These are phyloP conservation scores for Balansia obtecta DNA, from an alignment of 2,329 filamentous ascomycete genomes.

Conservation along the genomic window DNA sequence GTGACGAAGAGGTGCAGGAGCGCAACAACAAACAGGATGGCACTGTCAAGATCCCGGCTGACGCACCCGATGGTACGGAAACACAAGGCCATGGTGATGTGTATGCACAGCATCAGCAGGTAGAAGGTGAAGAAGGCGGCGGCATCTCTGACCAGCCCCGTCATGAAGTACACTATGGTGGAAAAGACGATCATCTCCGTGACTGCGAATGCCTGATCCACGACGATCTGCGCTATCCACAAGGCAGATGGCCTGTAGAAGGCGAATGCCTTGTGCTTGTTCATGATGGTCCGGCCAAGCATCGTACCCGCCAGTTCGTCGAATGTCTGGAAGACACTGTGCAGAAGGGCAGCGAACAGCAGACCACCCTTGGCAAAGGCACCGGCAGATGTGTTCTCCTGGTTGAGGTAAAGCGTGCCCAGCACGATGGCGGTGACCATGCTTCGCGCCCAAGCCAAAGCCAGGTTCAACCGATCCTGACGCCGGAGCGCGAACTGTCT, in stretches of 20 bases:
- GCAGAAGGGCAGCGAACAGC: slow-evolving; percentile 66
- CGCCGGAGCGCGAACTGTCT: slow-evolving; percentile 77
- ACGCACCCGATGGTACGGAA: slow-evolving; percentile 64
- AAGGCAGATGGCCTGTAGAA: slow-evolving; percentile 74
- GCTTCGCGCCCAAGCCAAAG: slow-evolving; percentile 54
- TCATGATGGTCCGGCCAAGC: slow-evolving; percentile 63
- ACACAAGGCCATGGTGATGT: slow-evolving; percentile 63
- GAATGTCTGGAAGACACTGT: slow-evolving; percentile 82
- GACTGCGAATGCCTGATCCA: slow-evolving; percentile 62
- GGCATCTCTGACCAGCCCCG: slow-evolving; percentile 51
- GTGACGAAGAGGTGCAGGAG: slow-evolving; percentile 73
- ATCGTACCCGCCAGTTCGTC: slow-evolving; percentile 65
- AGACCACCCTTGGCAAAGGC: slow-evolving; percentile 75
- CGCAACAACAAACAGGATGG: slow-evolving; percentile 69
- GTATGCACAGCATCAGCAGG: slow-evolving; percentile 55
- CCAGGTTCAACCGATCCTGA: slow-evolving; percentile 70
- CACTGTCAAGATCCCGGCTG: slow-evolving; percentile 73
- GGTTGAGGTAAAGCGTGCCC: slow-evolving; percentile 66
- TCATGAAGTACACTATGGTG: slow-evolving; percentile 73
- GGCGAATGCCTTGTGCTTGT: slow-evolving; percentile 74
- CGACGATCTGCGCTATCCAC: slow-evolving; percentile 72
- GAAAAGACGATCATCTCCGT: slow-evolving; percentile 60
- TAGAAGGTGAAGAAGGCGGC: slow-evolving; percentile 71
- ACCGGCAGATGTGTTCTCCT: slow-evolving; percentile 51
- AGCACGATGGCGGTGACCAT: slow-evolving; percentile 67